Percentiles rank a stretch among this genome's conserved stretches.
phyloP scores from a whole-genome alignment of 345 rosid species.

The Boechera stricta region DNA sequence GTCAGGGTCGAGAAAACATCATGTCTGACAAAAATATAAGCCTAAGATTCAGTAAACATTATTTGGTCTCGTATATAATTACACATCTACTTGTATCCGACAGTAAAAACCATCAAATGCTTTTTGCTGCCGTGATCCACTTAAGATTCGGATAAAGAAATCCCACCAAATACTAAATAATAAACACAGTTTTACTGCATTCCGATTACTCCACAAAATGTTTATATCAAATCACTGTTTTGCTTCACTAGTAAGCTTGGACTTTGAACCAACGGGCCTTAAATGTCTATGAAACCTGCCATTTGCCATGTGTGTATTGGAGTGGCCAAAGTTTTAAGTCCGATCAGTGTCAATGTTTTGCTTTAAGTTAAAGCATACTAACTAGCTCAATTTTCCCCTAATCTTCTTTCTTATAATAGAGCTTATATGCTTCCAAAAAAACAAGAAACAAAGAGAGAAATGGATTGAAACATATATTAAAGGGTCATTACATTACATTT shows the following conservation, averaged over 20 bases:
- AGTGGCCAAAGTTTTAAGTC: background rate
- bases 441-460: background rate
- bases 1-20: too few relatives aligned
- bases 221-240: background rate
- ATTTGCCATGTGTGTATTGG: background rate
- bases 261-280: background rate
- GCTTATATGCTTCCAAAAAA: background rate
- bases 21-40: too few relatives aligned
- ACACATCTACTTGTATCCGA: too few relatives aligned
- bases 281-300: background rate
- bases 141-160: background rate
- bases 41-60: too few relatives aligned
- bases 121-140: too few relatives aligned
- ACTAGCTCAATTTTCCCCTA: background rate
- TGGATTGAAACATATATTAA: conserved; percentile 31
- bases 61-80: too few relatives aligned
- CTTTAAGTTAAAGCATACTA: background rate
- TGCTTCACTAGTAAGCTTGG: background rate
- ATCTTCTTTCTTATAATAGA: background rate
- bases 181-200: background rate
- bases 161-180: background rate
- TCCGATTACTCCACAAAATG: background rate
- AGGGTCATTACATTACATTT: conserved; percentile 33
- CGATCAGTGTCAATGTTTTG: background rate
- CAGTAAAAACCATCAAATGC: too few relatives aligned